Conservation (phyloP, 129 eudicot genomes). For the Tagetes erecta region DNA sequence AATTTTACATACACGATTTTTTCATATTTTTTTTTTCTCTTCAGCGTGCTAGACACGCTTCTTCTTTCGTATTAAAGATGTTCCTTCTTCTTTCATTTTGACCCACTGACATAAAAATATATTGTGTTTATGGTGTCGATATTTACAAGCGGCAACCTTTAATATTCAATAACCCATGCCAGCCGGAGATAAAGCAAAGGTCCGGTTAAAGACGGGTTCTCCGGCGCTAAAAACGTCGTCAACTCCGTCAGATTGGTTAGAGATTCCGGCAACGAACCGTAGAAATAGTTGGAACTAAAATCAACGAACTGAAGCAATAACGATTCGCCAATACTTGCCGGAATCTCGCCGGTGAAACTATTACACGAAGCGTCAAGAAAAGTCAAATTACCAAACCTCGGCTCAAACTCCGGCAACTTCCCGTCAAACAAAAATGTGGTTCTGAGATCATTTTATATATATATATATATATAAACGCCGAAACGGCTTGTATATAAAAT, state of each 20-base stretch:
- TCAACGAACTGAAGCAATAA: constrained; percentile 43
- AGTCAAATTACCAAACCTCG: constrained; percentile 45
- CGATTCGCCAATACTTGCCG: constrained; percentile 41
- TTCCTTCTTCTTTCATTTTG: too few species aligned
- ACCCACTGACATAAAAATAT: too few species aligned
- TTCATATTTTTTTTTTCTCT: too few species aligned
- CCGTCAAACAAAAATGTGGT: constrained; percentile 42
- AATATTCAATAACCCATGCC: too few species aligned
- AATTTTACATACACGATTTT: too few species aligned
- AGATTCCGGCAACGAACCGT: constrained; percentile 59
- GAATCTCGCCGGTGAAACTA: constrained; percentile 67
- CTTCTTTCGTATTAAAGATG: too few species aligned
- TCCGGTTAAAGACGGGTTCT: constrained; percentile 42
- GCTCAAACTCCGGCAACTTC: constrained; percentile 45
- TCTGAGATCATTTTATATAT: too few species aligned
- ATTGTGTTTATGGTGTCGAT: too few species aligned
- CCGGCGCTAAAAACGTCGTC: constrained; percentile 48
- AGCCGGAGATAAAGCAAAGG: constrained; percentile 31
- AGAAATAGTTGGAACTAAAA: constrained; percentile 41
- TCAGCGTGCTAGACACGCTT: too few species aligned
- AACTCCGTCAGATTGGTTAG: constrained; percentile 62
- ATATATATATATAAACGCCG: too few species aligned
- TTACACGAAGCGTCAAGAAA: constrained; percentile 44
- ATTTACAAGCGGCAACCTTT: too few species aligned
- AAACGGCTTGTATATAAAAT: too few species aligned